A percentile compares a stretch with the other conserved stretches of the same genome.
Conservation (phyloP, 129 eudicot genomes). For the Helianthus annuus region DNA sequence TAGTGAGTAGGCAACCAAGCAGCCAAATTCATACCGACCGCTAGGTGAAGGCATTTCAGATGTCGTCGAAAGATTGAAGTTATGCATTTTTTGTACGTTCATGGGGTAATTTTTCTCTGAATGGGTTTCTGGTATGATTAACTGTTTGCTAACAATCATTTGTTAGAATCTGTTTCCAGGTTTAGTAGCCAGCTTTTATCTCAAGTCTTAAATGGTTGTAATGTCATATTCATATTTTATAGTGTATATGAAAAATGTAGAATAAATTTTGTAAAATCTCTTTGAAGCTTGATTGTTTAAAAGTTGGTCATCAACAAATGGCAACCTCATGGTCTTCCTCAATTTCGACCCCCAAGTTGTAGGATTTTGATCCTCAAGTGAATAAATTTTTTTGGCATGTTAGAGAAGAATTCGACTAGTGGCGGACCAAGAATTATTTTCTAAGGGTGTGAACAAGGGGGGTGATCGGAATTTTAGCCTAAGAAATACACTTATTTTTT, state of each 20-base stretch:
- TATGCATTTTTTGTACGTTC: not conserved
- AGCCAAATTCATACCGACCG: not conserved
- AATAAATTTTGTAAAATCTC: too few relatives aligned
- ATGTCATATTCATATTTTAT: not conserved
- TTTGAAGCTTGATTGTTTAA: too few relatives aligned
- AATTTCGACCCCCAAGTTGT: too few relatives aligned
- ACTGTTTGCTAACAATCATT: not conserved
- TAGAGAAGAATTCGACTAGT: too few relatives aligned
- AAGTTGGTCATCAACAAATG: too few relatives aligned
- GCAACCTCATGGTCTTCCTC: too few relatives aligned
- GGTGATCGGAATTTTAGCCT: too few relatives aligned
- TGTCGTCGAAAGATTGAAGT: not conserved
- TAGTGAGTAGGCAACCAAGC: not conserved
- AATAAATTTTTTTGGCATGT: too few relatives aligned
- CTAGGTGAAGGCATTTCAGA: not conserved
- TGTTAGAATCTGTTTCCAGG: not conserved
- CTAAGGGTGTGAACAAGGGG: too few relatives aligned
- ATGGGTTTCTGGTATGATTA: not conserved
- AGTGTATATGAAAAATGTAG: not conserved
- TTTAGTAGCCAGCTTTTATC: not conserved
- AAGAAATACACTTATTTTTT: too few relatives aligned
- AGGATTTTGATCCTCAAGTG: too few relatives aligned
- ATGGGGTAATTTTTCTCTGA: not conserved
- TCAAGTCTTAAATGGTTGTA: not conserved
- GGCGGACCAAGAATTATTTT: too few relatives aligned